Conservation (phyloP, 345 rosid species). For the Pseudoturritis turrita region DNA sequence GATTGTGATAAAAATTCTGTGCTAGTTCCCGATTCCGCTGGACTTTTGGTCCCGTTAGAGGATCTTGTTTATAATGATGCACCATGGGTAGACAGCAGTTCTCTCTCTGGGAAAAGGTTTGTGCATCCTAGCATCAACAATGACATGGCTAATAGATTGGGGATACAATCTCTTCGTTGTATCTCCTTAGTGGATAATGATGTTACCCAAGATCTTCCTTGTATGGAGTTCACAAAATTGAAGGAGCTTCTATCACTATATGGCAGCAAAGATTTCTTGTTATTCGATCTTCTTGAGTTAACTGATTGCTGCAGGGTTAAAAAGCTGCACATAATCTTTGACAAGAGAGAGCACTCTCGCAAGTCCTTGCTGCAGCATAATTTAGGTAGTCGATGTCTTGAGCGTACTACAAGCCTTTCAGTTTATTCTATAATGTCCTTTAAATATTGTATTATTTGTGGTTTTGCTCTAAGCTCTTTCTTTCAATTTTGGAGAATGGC, state of each 20-base stretch:
- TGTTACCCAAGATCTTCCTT: slow-evolving; percentile 82
- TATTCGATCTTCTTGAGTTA: slow-evolving; percentile 93
- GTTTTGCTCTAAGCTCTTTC: neutral
- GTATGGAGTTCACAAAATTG: slow-evolving; percentile 81
- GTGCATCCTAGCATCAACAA: slow-evolving; percentile 75
- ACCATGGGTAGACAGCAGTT: slow-evolving; percentile 86
- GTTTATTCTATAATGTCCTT: neutral
- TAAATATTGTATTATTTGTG: neutral
- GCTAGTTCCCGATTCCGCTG: slow-evolving; percentile 71
- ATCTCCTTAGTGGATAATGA: slow-evolving; percentile 77
- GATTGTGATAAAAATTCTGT: slow-evolving; percentile 51
- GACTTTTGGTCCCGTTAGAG: slow-evolving; percentile 49
- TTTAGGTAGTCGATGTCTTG: slow-evolving; percentile 48
- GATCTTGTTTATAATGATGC: slow-evolving; percentile 92
- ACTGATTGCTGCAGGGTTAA: slow-evolving; percentile 91
- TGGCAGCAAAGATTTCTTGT: slow-evolving; percentile 73
- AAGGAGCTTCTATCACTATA: slow-evolving; percentile 68
- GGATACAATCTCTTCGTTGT: slow-evolving; percentile 80
- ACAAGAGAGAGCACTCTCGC: slow-evolving; percentile 85
- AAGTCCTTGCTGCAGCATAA: slow-evolving; percentile 91
- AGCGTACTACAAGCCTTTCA: slow-evolving; percentile 9
- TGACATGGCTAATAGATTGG: slow-evolving; percentile 81
- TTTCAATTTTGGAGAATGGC: slow-evolving; percentile 4
- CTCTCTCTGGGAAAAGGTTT: slow-evolving; percentile 62
- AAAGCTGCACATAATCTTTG: slow-evolving; percentile 70